Percentiles rank a stretch among this genome's conserved stretches.
Conservation (phyloP, 495 filamentous ascomycete genomes). For the Talaromyces borbonicus region DNA sequence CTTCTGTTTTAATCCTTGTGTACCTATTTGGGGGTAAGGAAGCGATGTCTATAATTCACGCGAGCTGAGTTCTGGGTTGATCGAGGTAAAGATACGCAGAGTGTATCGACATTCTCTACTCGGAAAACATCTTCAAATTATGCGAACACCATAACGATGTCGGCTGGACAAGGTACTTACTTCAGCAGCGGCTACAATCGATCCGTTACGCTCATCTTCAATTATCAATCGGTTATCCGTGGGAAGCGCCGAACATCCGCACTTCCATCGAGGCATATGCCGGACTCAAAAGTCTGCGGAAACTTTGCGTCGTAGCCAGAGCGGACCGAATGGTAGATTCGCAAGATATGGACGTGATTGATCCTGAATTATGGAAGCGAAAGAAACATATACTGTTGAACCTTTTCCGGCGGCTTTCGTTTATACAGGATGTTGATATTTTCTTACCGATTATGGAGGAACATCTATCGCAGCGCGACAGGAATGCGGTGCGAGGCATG, state of each 20-base stretch:
- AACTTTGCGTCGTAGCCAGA: neutral
- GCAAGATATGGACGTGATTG: neutral
- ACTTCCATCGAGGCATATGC: neutral
- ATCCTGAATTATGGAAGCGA: neutral
- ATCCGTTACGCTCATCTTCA: neutral
- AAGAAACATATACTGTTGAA: neutral
- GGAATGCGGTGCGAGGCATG: too few species aligned
- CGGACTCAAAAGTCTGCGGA: neutral
- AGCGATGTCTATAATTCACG: too few species aligned
- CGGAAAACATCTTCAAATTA: neutral
- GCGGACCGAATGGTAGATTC: neutral
- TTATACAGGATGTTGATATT: neutral
- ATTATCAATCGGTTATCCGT: neutral
- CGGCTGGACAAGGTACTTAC: neutral
- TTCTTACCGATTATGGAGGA: neutral
- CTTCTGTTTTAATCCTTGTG: neutral
- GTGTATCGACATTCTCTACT: neutral
- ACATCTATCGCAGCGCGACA: neutral
- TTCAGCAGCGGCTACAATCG: neutral
- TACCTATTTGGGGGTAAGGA: neutral
- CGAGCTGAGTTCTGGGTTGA: too few species aligned
- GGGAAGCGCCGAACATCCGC: neutral
- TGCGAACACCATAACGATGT: neutral
- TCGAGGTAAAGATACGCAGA: neutral
- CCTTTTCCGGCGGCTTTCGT: neutral